Conservation (phyloP, 257 asterid genomes). For the Ocimum tenuiflorum region DNA sequence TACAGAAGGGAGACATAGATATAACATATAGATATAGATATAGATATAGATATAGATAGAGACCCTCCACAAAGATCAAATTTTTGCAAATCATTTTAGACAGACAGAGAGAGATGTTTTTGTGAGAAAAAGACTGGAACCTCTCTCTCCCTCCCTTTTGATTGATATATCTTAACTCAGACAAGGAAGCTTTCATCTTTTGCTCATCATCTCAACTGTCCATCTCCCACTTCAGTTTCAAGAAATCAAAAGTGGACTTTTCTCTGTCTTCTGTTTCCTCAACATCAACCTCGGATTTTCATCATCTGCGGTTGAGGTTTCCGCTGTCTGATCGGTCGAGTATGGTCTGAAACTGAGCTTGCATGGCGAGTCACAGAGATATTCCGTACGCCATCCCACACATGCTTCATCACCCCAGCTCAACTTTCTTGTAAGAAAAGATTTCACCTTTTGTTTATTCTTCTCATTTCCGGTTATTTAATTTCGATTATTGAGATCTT, state of each 20-base stretch:
- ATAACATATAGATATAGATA: too few species aligned
- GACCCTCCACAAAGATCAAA: too few species aligned
- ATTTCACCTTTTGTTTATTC: not conserved
- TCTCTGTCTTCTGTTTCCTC: constrained; percentile 18
- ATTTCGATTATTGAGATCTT: not conserved
- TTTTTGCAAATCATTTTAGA: too few species aligned
- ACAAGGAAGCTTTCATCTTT: constrained; percentile 45
- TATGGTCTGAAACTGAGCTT: constrained; percentile 40
- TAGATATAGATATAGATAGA: too few species aligned
- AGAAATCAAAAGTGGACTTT: constrained; percentile 22
- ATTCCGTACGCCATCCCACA: constrained; percentile 52
- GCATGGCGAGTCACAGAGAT: constrained; percentile 78
- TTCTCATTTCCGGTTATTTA: not conserved
- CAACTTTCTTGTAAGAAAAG: constrained; percentile 48
- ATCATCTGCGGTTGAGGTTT: not conserved
- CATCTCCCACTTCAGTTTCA: constrained; percentile 12
- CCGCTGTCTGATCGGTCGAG: constrained; percentile 9
- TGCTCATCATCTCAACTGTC: constrained; percentile 15
- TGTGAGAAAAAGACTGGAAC: constrained; percentile 26
- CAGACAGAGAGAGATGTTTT: constrained; percentile 10
- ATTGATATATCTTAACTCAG: constrained; percentile 21
- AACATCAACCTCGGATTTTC: not conserved
- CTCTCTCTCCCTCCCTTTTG: not conserved
- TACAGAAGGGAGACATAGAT: constrained; percentile 26
- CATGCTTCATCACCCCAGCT: constrained; percentile 42